phyloP scores from a whole-genome alignment of 2,329 filamentous ascomycete species.

The Trichophyton simii region DNA sequence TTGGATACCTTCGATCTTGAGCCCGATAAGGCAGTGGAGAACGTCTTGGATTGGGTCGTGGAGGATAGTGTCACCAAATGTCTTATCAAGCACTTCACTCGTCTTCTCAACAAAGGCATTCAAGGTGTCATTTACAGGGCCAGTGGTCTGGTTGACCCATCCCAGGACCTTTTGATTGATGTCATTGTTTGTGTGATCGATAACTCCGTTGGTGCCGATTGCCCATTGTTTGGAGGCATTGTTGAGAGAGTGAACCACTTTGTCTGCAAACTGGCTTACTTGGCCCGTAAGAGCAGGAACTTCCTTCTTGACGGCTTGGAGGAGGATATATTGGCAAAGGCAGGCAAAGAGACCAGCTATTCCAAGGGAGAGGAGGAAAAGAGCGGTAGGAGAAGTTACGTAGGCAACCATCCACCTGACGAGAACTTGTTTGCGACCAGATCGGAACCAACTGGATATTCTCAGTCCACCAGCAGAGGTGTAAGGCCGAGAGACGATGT shows the following conservation, averaged over 20 bases:
- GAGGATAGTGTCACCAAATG: conserved; percentile 72
- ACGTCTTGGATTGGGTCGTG: conserved; percentile 66
- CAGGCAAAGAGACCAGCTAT: conserved; percentile 72
- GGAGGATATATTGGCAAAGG: conserved; percentile 68
- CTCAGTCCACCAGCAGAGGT: conserved; percentile 61
- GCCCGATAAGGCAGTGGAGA: conserved; percentile 71
- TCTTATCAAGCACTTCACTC: conserved; percentile 56
- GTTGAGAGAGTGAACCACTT: conserved; percentile 60
- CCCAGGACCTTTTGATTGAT: conserved; percentile 78
- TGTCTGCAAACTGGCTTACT: conserved; percentile 65
- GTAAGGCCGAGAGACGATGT: conserved; percentile 71
- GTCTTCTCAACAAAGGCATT: conserved; percentile 71
- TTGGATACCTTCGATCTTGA: conserved; percentile 76
- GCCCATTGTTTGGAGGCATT: conserved; percentile 68
- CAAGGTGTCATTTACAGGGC: conserved; percentile 71
- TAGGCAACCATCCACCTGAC: conserved; percentile 77
- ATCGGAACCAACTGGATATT: conserved; percentile 51
- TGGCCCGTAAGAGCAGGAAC: conserved; percentile 62
- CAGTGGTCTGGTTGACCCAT: conserved; percentile 75
- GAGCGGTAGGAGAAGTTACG: conserved; percentile 66
- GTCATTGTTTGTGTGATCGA: conserved; percentile 50
- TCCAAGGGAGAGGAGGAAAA: conserved; percentile 77
- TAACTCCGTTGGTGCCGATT: conserved; percentile 58
- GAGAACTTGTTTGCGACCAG: conserved; percentile 54
- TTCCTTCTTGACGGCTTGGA: conserved; percentile 59